Evolutionary conservation across 441 rosid genomes (phyloP).

Genomic region (Codiaeum variegatum): DNA sequence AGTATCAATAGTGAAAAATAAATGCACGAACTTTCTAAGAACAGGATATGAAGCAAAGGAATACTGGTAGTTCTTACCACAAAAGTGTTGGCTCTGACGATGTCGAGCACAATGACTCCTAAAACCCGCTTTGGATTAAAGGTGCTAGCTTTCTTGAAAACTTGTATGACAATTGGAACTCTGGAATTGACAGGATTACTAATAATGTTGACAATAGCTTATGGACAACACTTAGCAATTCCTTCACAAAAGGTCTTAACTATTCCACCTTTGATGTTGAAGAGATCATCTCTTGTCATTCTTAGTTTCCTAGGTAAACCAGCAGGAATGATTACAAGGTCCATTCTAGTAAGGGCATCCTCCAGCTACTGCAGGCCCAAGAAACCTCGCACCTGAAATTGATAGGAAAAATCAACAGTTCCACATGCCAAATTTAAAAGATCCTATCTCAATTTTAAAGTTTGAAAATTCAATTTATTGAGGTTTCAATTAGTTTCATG

Average conservation of each 20-base stretch:
- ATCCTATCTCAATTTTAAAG: not conserved
- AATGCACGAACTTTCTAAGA: not conserved
- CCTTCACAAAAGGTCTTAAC: constrained; percentile 84
- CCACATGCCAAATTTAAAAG: not conserved
- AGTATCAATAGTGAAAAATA: not conserved
- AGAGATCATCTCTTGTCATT: constrained; percentile 96
- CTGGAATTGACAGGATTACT: constrained; percentile 96
- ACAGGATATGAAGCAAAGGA: not conserved
- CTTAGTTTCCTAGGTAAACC: constrained; percentile 97
- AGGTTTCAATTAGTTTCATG: not conserved
- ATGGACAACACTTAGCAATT: constrained; percentile 76
- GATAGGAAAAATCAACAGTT: not conserved
- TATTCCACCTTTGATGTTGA: constrained; percentile 91
- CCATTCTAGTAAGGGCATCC: constrained; percentile 76
- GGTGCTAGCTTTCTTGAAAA: constrained; percentile 78
- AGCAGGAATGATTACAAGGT: constrained; percentile 86
- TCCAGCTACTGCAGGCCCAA: constrained; percentile 71
- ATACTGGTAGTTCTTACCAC: constrained; percentile 44
- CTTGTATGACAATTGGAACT: constrained; percentile 85
- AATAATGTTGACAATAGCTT: constrained; percentile 77
- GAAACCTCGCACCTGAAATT: constrained; percentile 72
- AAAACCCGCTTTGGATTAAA: constrained; percentile 75
- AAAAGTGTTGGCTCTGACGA: constrained; percentile 86
- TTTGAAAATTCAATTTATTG: not conserved
- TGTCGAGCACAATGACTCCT: constrained; percentile 94